These are phyloP conservation scores for Chlorella variabilis DNA, from an alignment of 163 green algal species.

Conservation along the genomic window DNA sequence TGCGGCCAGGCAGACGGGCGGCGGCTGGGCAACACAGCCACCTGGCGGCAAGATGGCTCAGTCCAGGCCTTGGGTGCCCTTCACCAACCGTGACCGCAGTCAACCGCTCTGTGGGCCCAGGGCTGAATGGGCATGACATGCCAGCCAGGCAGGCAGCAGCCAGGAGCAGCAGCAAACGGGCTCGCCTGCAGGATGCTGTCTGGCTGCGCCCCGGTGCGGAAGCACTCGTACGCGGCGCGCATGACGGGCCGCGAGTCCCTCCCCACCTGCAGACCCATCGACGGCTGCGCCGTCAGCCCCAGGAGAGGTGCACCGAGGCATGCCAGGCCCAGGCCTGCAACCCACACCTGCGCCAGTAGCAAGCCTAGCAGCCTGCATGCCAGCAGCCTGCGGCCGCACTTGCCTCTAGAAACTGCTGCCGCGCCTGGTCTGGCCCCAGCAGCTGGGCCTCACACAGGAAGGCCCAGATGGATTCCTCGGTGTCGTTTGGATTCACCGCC, in stretches of 20 bases:
- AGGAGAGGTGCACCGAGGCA: no score
- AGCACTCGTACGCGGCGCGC: conserved; percentile 66
- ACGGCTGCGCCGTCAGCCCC: no score
- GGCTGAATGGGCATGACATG: no score
- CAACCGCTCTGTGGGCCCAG: no score
- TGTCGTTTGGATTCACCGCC: conserved; percentile 78
- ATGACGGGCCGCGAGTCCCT: conserved; percentile 75
- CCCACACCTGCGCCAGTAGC: no score
- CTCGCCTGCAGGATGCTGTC: conserved; percentile 45
- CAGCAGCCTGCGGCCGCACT: neutral
- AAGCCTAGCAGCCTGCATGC: neutral
- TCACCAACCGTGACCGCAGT: no score
- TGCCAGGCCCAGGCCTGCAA: neutral
- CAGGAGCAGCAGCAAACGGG: no score
- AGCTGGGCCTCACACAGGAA: conserved; percentile 80
- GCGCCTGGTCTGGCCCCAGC: conserved; percentile 58
- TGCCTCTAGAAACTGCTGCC: conserved; percentile 74
- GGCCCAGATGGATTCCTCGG: conserved; percentile 73
- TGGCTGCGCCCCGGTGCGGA: conserved; percentile 35
- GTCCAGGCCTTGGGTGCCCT: no score
- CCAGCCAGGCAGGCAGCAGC: no score
- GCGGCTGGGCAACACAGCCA: neutral
- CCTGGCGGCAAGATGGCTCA: no score
- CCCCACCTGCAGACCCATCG: conserved; percentile 59
- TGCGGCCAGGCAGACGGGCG: conserved; percentile 6